Conservation (phyloP, 371 early-diverging fungal genomes). For the Coemansia sp. region DNA sequence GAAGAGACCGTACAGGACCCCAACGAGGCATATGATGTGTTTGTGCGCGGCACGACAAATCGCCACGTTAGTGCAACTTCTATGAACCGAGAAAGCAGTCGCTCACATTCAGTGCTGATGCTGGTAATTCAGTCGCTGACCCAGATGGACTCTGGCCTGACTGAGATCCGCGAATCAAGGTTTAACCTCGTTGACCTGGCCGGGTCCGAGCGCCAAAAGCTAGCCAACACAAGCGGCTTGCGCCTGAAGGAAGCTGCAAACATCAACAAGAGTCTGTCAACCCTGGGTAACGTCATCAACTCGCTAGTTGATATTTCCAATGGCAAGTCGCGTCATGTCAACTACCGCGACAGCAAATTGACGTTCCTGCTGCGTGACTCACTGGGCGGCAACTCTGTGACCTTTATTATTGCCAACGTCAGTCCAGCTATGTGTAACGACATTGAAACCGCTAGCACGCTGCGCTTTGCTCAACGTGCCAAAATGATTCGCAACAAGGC, state of each 20-base stretch:
- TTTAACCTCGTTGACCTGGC: constrained; percentile 90
- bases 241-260: constrained; percentile 84
- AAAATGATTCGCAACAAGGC: constrained; percentile 86
- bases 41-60: constrained; percentile 58
- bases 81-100: constrained; percentile 64
- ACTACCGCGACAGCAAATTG: constrained; percentile 88
- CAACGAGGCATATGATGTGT: constrained; percentile 59
- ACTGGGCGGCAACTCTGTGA: constrained; percentile 67
- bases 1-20: constrained; percentile 60
- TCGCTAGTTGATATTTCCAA: constrained; percentile 72
- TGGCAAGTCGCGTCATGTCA: constrained; percentile 76
- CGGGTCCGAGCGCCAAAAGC: constrained; percentile 82
- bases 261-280: constrained; percentile 85
- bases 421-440: constrained; percentile 73
- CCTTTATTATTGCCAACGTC: constrained; percentile 83
- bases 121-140: constrained; percentile 60
- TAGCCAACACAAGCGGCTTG: constrained; percentile 75
- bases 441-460: constrained; percentile 79
- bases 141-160: constrained; percentile 54
- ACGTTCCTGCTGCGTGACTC: constrained; percentile 74
- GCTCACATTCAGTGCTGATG: constrained; percentile 63
- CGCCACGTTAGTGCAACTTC: constrained; percentile 59
- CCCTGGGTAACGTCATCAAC: constrained; percentile 88
- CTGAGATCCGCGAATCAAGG: constrained; percentile 59
- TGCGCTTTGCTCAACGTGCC: constrained; percentile 88